A percentile compares a stretch with the other conserved stretches of the same genome.
Conservation (phyloP, 2,329 filamentous ascomycete species). For the Aspergillus hortae region DNA sequence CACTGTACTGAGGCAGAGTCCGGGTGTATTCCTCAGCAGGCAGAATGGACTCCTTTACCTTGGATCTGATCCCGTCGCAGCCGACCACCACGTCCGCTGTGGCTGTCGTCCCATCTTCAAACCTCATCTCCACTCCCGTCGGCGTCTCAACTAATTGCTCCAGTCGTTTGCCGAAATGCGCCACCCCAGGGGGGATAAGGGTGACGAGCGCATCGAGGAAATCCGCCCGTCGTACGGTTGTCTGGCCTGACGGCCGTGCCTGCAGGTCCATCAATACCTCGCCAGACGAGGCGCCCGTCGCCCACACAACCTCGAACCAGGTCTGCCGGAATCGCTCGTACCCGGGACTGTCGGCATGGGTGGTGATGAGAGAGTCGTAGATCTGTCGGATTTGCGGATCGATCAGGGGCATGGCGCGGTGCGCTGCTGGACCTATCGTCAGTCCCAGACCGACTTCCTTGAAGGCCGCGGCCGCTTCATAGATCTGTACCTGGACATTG, state of each 20-base stretch:
- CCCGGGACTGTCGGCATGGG: constrained; percentile 30
- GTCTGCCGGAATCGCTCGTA: constrained; percentile 26
- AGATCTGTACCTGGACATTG: constrained; percentile 48
- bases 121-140: constrained; percentile 19
- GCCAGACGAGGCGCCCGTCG: constrained; percentile 17
- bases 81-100: constrained; percentile 32
- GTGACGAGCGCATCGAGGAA: constrained; percentile 32
- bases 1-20: constrained; percentile 3
- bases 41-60: constrained; percentile 25
- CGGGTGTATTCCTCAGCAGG: constrained; percentile 1
- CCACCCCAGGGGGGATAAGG: constrained; percentile 24
- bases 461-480: constrained; percentile 54
- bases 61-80: constrained; percentile 33
- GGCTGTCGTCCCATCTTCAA: constrained; percentile 29
- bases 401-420: constrained; percentile 53
- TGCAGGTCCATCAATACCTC: constrained; percentile 26
- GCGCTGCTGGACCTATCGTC: constrained; percentile 54
- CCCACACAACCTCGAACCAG: constrained; percentile 32
- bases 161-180: constrained; percentile 34
- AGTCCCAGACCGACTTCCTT: constrained; percentile 59
- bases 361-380: constrained; percentile 29
- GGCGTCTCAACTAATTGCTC: constrained; percentile 13
- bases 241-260: constrained; percentile 27
- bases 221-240: constrained; percentile 28
- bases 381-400: constrained; percentile 35